Conservation (phyloP, 345 rosid genomes). For the Odontarrhena argentea region DNA sequence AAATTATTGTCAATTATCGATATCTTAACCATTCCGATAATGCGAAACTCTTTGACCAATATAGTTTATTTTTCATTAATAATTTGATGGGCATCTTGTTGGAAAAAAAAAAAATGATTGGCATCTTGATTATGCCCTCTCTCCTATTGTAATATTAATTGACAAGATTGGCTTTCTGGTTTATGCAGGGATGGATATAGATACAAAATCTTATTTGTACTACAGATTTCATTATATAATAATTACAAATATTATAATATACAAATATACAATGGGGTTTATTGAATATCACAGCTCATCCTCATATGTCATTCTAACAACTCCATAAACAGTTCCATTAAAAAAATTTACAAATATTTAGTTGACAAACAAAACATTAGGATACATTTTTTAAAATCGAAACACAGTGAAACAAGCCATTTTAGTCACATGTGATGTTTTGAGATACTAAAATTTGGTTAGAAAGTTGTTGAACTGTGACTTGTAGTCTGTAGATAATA, state of each 20-base stretch:
- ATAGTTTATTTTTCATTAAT: neutral
- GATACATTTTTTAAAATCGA: neutral
- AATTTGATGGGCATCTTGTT: neutral
- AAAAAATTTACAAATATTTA: neutral
- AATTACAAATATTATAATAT: neutral
- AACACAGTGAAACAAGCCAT: neutral
- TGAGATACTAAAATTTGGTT: neutral
- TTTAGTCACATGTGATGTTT: conserved; percentile 20
- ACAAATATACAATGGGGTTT: conserved; percentile 9
- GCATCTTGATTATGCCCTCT: neutral
- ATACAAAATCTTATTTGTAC: neutral
- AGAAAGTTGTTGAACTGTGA: neutral
- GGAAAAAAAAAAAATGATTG: too few species aligned
- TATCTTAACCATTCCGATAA: conserved; percentile 4
- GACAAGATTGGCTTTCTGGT: conserved; percentile 17
- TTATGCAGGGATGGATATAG: neutral
- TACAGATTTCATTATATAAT: conserved; percentile 1
- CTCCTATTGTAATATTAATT: neutral
- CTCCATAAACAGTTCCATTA: conserved; percentile 18
- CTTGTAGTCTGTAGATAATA: neutral
- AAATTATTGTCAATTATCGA: neutral
- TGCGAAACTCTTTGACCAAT: neutral
- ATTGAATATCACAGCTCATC: conserved; percentile 33
- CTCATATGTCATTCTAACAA: conserved; percentile 34
- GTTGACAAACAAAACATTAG: conserved; percentile 5